phyloP scores from a whole-genome alignment of 2,329 filamentous ascomycete genomes.

The Penicillium sp. region DNA sequence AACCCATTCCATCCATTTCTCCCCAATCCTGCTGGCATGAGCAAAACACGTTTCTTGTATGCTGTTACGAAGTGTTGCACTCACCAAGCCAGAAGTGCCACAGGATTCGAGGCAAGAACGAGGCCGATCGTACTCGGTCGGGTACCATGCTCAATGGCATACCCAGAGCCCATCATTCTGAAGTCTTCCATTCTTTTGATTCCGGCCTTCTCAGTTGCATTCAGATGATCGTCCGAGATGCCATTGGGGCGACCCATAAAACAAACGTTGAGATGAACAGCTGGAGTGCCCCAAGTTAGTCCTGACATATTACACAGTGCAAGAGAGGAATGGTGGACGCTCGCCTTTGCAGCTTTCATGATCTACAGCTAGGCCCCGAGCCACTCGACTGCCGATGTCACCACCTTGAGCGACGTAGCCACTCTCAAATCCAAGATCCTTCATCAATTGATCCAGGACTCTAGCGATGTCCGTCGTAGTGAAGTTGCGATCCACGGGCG shows the following conservation, averaged over 20 bases:
- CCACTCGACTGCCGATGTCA: slow-evolving; percentile 33
- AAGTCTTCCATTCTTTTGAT: slow-evolving; percentile 25
- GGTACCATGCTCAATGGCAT: slow-evolving; percentile 34
- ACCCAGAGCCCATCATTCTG: slow-evolving; percentile 21
- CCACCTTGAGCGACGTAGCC: slow-evolving; percentile 37
- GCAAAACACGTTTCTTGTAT: not conserved
- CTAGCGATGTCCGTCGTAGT: slow-evolving; percentile 26
- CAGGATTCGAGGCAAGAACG: slow-evolving; percentile 33
- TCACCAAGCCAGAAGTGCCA: slow-evolving; percentile 37
- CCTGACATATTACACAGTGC: not conserved
- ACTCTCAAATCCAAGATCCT: slow-evolving; percentile 28
- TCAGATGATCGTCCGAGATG: slow-evolving; percentile 24
- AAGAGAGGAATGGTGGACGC: not conserved
- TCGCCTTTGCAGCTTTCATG: slow-evolving; percentile 35
- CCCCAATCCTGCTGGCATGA: slow-evolving; percentile 37
- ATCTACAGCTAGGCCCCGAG: slow-evolving; percentile 25
- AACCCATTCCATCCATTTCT: slow-evolving; percentile 42
- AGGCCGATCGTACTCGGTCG: slow-evolving; percentile 38
- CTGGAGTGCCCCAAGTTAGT: slow-evolving; percentile 13
- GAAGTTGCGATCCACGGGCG: slow-evolving; percentile 31
- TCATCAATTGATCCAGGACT: slow-evolving; percentile 33
- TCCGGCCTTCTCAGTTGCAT: slow-evolving; percentile 33
- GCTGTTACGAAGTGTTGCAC: not conserved
- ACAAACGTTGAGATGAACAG: slow-evolving; percentile 33
- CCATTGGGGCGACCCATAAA: slow-evolving; percentile 27